Percentiles rank a stretch among this genome's conserved stretches.
phyloP scores from a whole-genome alignment of 495 filamentous ascomycete species.

The Trichoderma orchidacearum region DNA sequence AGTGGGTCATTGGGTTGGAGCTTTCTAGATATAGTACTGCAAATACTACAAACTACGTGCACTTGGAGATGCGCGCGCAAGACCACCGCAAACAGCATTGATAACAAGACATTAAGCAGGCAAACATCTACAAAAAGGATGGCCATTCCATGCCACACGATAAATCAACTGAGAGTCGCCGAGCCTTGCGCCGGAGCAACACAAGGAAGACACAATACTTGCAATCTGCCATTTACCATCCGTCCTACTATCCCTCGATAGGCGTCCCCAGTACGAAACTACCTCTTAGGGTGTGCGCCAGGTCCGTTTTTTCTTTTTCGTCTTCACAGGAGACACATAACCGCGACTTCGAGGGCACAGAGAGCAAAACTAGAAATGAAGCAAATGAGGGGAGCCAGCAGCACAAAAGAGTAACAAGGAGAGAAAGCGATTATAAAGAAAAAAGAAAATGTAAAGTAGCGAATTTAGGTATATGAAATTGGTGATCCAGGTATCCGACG shows the following conservation, averaged over 20 bases:
- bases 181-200: neutral
- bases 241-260: too few relatives aligned
- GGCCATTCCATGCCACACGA: neutral
- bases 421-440: neutral
- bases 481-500: constrained; percentile 2
- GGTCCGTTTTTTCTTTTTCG: neutral
- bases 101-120: neutral
- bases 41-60: too few relatives aligned
- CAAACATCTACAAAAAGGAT: neutral
- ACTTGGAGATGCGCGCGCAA: too few relatives aligned
- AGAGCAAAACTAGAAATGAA: neutral
- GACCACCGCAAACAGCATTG: neutral
- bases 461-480: constrained; percentile 3
- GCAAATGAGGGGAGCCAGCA: neutral
- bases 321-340: neutral
- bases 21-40: neutral
- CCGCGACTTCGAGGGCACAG: neutral
- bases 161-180: neutral
- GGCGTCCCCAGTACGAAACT: neutral
- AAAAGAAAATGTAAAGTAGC: neutral
- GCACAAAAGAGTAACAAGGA: neutral
- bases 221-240: neutral
- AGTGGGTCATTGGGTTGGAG: too few relatives aligned
- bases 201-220: neutral
- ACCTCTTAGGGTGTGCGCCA: neutral